These are phyloP conservation scores for Flaveria sonorensis DNA, from an alignment of 129 eudicot species.

Conservation along the genomic window DNA sequence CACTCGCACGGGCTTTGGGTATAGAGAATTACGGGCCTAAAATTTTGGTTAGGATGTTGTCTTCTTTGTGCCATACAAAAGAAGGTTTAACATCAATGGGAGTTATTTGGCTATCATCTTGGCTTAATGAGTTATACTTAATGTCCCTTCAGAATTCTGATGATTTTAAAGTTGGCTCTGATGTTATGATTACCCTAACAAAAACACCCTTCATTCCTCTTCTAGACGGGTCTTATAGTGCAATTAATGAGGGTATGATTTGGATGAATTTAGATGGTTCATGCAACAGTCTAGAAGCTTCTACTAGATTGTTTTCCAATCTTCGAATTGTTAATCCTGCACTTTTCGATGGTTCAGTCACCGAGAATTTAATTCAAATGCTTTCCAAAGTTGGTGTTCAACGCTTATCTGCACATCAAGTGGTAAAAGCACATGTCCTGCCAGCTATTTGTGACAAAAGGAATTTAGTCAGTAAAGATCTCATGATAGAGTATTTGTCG, in stretches of 20 bases:
- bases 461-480: constrained; percentile 36
- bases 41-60: constrained; percentile 50
- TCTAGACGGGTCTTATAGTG: constrained; percentile 58
- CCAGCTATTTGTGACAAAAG: constrained; percentile 57
- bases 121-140: constrained; percentile 56
- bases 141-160: constrained; percentile 35
- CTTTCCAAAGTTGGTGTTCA: constrained; percentile 77
- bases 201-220: constrained; percentile 79
- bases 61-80: constrained; percentile 53
- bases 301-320: constrained; percentile 54
- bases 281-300: constrained; percentile 41
- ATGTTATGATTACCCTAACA: constrained; percentile 46
- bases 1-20: constrained; percentile 73
- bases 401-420: constrained; percentile 70
- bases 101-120: constrained; percentile 69
- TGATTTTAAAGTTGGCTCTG: constrained; percentile 43
- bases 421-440: constrained; percentile 65
- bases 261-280: constrained; percentile 64
- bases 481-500: constrained; percentile 69
- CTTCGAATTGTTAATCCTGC: constrained; percentile 70
- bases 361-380: constrained; percentile 51
- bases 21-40: constrained; percentile 76
- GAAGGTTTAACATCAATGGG: constrained; percentile 71
- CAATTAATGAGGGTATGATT: constrained; percentile 64
- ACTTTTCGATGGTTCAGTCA: constrained; percentile 42